A percentile compares a stretch with the other conserved stretches of the same genome.
phyloP scores from a whole-genome alignment of 805 yeast genomes.

The Barnettozyma salicaria region DNA sequence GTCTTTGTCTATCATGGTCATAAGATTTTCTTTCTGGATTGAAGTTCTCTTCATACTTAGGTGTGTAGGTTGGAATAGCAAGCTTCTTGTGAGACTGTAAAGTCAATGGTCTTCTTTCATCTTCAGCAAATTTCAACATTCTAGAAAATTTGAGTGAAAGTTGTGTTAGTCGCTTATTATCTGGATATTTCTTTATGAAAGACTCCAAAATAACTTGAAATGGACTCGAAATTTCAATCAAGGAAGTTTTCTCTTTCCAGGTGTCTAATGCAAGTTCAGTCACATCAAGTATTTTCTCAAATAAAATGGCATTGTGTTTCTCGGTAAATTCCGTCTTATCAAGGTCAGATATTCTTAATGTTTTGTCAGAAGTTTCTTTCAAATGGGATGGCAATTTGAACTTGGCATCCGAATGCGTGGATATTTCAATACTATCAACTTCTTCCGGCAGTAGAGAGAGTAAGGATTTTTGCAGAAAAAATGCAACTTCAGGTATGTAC shows the following conservation, averaged over 20 bases:
- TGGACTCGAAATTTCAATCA: constrained; percentile 51
- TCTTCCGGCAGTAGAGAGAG: constrained; percentile 38
- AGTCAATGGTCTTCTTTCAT: constrained; percentile 61
- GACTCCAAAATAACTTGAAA: constrained; percentile 39
- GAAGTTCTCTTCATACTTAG: constrained; percentile 92
- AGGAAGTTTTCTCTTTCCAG: constrained; percentile 61
- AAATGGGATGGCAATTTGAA: constrained; percentile 19
- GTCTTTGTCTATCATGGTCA: constrained; percentile 75
- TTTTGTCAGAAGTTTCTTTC: constrained; percentile 5
- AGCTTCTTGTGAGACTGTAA: constrained; percentile 81
- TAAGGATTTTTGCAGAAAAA: constrained; percentile 49
- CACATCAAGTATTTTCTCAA: constrained; percentile 28
- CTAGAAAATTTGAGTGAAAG: constrained; percentile 42
- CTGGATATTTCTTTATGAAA: constrained; percentile 32
- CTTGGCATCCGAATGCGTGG: constrained; percentile 18
- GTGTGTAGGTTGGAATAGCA: constrained; percentile 79
- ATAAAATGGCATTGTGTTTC: constrained; percentile 18
- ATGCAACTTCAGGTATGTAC: constrained; percentile 70
- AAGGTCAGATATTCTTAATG: constrained; percentile 19
- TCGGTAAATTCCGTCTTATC: constrained; percentile 27
- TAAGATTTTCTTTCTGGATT: constrained; percentile 92
- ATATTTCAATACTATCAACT: constrained; percentile 8
- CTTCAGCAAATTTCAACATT: constrained; percentile 39
- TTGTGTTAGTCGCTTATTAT: constrained; percentile 29
- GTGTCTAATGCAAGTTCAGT: constrained; percentile 31